These are phyloP conservation scores for Verticillium isaacii DNA, from an alignment of 2,329 filamentous ascomycete species.

Conservation along the genomic window DNA sequence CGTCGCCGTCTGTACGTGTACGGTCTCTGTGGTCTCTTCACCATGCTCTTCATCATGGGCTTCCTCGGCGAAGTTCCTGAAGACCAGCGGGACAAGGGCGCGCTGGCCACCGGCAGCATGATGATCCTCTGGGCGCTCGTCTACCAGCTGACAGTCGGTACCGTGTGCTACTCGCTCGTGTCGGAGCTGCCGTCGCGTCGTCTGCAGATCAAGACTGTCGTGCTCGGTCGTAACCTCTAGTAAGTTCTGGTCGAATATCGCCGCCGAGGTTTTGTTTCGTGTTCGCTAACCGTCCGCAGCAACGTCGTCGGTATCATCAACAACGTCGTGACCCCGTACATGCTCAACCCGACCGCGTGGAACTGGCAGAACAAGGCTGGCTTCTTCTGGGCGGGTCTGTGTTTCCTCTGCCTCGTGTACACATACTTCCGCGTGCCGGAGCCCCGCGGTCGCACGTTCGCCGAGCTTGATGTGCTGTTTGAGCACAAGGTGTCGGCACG, in stretches of 20 bases:
- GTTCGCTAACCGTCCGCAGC: constrained; percentile 26
- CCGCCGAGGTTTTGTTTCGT: neutral
- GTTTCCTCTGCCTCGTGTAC: constrained; percentile 76
- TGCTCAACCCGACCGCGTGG: constrained; percentile 86
- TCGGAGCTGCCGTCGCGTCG: constrained; percentile 77
- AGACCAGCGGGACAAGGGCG: constrained; percentile 51
- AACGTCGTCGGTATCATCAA: constrained; percentile 80
- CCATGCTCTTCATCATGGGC: constrained; percentile 77
- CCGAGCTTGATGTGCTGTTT: constrained; percentile 81
- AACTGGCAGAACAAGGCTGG: constrained; percentile 83
- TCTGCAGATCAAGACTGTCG: constrained; percentile 87
- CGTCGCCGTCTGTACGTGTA: constrained; percentile 72
- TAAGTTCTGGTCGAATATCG: constrained; percentile 25
- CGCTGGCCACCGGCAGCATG: constrained; percentile 76
- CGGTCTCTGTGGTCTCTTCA: constrained; percentile 67
- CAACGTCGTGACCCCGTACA: constrained; percentile 81
- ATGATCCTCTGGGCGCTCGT: constrained; percentile 79
- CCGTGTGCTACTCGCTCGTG: constrained; percentile 85
- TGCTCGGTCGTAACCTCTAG: constrained; percentile 75
- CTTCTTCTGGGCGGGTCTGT: constrained; percentile 79
- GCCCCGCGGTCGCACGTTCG: constrained; percentile 74
- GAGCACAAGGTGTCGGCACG: constrained; percentile 67
- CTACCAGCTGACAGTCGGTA: constrained; percentile 85
- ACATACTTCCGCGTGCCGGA: constrained; percentile 79
- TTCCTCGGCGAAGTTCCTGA: constrained; percentile 73